Evolutionary conservation across 768 basidiomycete genomes (phyloP), one percentile per base, ranked within the genome.

Genomic region (Scleroderma bovista): DNA sequence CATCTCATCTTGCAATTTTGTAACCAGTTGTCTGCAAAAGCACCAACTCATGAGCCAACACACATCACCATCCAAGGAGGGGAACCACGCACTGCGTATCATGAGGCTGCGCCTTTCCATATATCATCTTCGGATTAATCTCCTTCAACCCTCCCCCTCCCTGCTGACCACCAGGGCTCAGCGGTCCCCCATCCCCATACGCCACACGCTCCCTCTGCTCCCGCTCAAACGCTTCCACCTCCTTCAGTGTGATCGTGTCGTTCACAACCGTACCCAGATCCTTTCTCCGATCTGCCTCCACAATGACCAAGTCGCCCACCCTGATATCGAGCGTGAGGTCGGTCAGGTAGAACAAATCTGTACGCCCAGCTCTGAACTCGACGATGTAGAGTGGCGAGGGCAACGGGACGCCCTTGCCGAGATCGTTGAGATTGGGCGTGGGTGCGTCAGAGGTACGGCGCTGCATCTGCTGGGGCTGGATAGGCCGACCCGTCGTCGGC

Each of bases 281-380:
- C 63, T 85, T 87, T 13, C 95, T 95, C 22, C 95, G 77, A 65
- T 98, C 95, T 23, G 93, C 95, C 67, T 98, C 95, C 16, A 98
- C 95, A 54, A 97, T 93, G 53, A 98, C 95, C 33, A 93, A 72
- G 62, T 97, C 95, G 2, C 93, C 95, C 19, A 87, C 83, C 6
- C 82, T 78, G 53, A 97, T 82, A 29, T 77, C 71, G 34, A 79
- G 60, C 58, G 75, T 61, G 52, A 76, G 74, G 60, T 94, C 88
- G 1, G 84, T 86, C 53, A 85, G 76, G 67, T 96, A 98, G 70
- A 93, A 98, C 24, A 99, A 71, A 66, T 98, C 95, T 54, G 93
- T 93, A 36, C 95, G 82, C 0, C 93, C 92, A 0, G 94, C 94
- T 70, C 97, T 99, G 78, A 99, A 99, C 67, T 96, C 89, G 59